Base-by-base conservation (phyloP, 2,329 filamentous ascomycete species). In the Aspergillus vadensis region DNA sequence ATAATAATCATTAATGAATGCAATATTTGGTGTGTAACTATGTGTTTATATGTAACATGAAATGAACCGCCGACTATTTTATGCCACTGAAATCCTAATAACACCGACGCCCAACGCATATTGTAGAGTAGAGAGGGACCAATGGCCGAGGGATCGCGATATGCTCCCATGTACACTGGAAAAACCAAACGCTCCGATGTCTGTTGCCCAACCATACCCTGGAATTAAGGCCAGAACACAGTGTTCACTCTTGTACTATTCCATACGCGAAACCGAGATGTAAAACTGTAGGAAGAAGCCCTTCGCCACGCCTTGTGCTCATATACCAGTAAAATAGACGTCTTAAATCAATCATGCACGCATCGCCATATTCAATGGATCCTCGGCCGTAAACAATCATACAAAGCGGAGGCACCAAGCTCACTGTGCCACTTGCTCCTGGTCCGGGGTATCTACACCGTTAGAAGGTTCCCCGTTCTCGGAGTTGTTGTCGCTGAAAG, bases 231-330 rank as follows among this genome's bases (percentile, higher is more conserved):
- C 50, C 54, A 41, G 53, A 55, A 25, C 43, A 52, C 41, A 59
- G 48, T 55, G 32, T 52, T 56, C 32, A 58, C 55, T 52, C 59
- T 61, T 30, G 36, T 59, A 15, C 49, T 47, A 58, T 60, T 57
- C 52, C 57, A 58, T 55, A 52, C 52, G 25, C 30, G 32, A 53
- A 56, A 54, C 57, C 61, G 51, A 60, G 12, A 57, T 50, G 19
- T 52, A 58, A 58, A 53, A 30, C 51, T 27, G 50, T 12, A 49
- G 23, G 38, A 32, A 47, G 19, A n/a, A 47, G 10, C 3, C 54
- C 62, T 70, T 70, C 69, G 67, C 68, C 68, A 64, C 47, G 30
- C 50, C 55, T 62, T 64, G 66, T 70, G 63, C 69, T 67, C 68
- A 60, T 69, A 50, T 48, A 53, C 44, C 47, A 41, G 30, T 51